phyloP scores from a whole-genome alignment of 495 filamentous ascomycete species.

The Tuber calosporum region DNA sequence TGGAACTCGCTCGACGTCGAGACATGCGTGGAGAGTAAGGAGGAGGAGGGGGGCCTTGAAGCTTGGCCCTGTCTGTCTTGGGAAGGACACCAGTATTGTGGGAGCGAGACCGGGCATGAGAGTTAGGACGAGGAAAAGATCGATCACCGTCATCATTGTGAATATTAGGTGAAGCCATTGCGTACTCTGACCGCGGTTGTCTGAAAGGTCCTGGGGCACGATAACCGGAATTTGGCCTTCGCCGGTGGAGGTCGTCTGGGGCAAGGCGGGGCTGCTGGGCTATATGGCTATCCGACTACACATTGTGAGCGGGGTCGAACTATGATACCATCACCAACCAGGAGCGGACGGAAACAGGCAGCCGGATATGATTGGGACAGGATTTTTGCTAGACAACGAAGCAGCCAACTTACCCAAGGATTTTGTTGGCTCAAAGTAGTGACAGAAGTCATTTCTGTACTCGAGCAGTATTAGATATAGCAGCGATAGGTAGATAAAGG shows the following conservation, averaged over 20 bases:
- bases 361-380: slow-evolving; percentile 15
- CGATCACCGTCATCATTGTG: slow-evolving; percentile 10
- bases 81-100: slow-evolving; percentile 17
- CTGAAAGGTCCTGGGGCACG: slow-evolving; percentile 17
- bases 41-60: slow-evolving; percentile 18
- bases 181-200: slow-evolving; percentile 8
- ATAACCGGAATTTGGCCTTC: slow-evolving; percentile 9
- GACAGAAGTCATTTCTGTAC: background rate
- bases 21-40: slow-evolving; percentile 45
- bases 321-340: background rate
- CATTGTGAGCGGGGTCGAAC: slow-evolving; percentile 18
- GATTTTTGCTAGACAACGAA: background rate
- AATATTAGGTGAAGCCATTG: background rate
- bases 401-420: slow-evolving; percentile 23
- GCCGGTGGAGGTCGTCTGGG: slow-evolving; percentile 17
- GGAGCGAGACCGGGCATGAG: slow-evolving; percentile 7
- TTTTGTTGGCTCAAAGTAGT: slow-evolving; percentile 17
- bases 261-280: background rate
- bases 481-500: background rate
- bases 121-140: slow-evolving; percentile 6
- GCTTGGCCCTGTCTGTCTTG: slow-evolving; percentile 16
- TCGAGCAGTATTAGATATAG: background rate
- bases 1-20: slow-evolving; percentile 40
- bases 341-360: background rate
- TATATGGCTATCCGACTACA: slow-evolving; percentile 10